Conservation (phyloP, 768 basidiomycete species). For the Psilocybe subaeruginosa region DNA sequence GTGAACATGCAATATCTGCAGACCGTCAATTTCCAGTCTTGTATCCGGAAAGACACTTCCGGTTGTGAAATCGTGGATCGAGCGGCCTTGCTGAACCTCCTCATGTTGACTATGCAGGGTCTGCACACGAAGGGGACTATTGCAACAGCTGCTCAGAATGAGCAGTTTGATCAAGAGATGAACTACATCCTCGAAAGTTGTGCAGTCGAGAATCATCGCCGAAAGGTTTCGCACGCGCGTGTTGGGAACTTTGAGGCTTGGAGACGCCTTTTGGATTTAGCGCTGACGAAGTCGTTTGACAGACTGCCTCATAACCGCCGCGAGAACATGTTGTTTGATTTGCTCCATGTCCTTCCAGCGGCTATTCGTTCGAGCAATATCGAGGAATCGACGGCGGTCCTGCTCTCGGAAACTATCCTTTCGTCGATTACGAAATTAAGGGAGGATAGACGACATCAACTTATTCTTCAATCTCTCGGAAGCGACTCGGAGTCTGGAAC, state of each 20-base stretch:
- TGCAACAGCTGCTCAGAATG: slow-evolving; percentile 60
- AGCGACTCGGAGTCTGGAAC: slow-evolving; percentile 67
- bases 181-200: slow-evolving; percentile 82
- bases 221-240: slow-evolving; percentile 75
- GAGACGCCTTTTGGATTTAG: slow-evolving; percentile 83
- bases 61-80: slow-evolving; percentile 88
- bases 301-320: slow-evolving; percentile 80
- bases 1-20: slow-evolving; percentile 66
- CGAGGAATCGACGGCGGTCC: slow-evolving; percentile 73
- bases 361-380: slow-evolving; percentile 67
- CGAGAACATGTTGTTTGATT: slow-evolving; percentile 89
- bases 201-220: slow-evolving; percentile 85
- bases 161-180: slow-evolving; percentile 71
- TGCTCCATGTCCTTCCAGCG: slow-evolving; percentile 80
- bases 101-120: slow-evolving; percentile 59
- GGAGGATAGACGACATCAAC: slow-evolving; percentile 75
- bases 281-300: slow-evolving; percentile 84
- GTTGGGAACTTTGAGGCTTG: slow-evolving; percentile 79
- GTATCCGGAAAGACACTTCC: slow-evolving; percentile 63
- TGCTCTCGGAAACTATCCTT: slow-evolving; percentile 82
- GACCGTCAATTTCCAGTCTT: slow-evolving; percentile 69
- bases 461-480: slow-evolving; percentile 65
- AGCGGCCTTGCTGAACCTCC: slow-evolving; percentile 67
- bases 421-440: slow-evolving; percentile 88
- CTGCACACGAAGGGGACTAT: slow-evolving; percentile 72